Conservation (phyloP, 768 basidiomycete species). For the Russula emetica region DNA sequence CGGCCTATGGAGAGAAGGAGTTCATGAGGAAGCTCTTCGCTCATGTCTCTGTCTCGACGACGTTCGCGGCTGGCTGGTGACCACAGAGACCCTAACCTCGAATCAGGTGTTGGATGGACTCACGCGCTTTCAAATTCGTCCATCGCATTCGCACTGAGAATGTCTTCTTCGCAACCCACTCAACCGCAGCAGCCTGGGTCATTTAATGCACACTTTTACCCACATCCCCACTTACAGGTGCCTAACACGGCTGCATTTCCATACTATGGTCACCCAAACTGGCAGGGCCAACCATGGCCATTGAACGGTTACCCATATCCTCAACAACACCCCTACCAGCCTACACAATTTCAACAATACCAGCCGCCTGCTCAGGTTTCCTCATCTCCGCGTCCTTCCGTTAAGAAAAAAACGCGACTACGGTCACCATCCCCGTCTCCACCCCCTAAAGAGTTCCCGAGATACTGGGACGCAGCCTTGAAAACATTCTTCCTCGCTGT, state of each 20-base stretch:
- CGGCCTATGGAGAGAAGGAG: conserved; percentile 67
- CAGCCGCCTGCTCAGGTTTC: conserved; percentile 8
- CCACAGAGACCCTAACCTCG: conserved; percentile 16
- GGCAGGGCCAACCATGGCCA: conserved; percentile 29
- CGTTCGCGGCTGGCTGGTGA: neutral
- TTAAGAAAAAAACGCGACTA: conserved; percentile 13
- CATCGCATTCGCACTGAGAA: neutral
- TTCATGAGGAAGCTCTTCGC: conserved; percentile 60
- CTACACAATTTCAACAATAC: conserved; percentile 23
- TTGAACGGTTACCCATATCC: conserved; percentile 28
- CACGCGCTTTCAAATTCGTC: no score
- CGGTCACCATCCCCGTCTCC: conserved; percentile 24
- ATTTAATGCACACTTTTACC: conserved; percentile 18
- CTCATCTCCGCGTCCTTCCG: neutral
- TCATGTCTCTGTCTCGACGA: conserved; percentile 4
- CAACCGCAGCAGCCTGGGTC: neutral
- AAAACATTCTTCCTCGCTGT: conserved; percentile 27
- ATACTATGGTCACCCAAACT: conserved; percentile 31
- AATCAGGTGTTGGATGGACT: neutral
- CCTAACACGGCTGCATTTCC: conserved; percentile 2
- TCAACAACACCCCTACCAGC: conserved; percentile 21
- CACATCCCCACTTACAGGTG: conserved; percentile 11
- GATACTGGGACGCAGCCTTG: conserved; percentile 28
- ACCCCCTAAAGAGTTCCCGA: conserved; percentile 23
- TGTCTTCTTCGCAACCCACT: conserved; percentile 20